A percentile compares a stretch with the other conserved stretches of the same genome.
Conservation (phyloP, 2,329 filamentous ascomycete genomes). For the Akanthomyces dipterigenus region DNA sequence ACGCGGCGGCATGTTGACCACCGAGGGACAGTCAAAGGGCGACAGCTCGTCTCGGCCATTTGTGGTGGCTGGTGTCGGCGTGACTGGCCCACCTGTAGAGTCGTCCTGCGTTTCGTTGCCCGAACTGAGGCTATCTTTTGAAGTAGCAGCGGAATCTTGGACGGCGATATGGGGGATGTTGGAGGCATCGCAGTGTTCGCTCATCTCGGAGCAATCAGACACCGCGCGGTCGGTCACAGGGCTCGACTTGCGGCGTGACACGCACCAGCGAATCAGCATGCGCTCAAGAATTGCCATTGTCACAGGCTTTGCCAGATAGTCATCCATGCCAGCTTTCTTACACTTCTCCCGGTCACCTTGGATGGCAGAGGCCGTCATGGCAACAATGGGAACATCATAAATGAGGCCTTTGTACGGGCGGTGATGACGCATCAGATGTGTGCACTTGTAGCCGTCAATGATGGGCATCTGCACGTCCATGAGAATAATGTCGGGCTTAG, state of each 20-base stretch:
- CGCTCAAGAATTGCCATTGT: slow-evolving; percentile 60
- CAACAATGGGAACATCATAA: slow-evolving; percentile 63
- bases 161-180: slow-evolving; percentile 33
- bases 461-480: slow-evolving; percentile 76
- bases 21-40: slow-evolving; percentile 32
- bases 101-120: slow-evolving; percentile 19
- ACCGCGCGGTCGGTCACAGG: slow-evolving; percentile 21
- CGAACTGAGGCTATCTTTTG: slow-evolving; percentile 9
- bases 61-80: slow-evolving; percentile 33
- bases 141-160: slow-evolving; percentile 13
- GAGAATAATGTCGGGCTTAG: slow-evolving; percentile 65
- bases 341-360: slow-evolving; percentile 72
- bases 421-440: slow-evolving; percentile 64
- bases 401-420: slow-evolving; percentile 55
- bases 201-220: slow-evolving; percentile 41
- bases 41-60: slow-evolving; percentile 34
- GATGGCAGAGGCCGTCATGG: slow-evolving; percentile 76
- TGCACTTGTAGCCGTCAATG: slow-evolving; percentile 72
- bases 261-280: slow-evolving; percentile 66
- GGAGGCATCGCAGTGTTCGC: slow-evolving; percentile 36
- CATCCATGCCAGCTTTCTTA: slow-evolving; percentile 67
- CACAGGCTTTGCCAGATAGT: slow-evolving; percentile 68
- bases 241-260: slow-evolving; percentile 21
- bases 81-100: slow-evolving; percentile 26
- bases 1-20: slow-evolving; percentile 27